A percentile compares a stretch with the other conserved stretches of the same genome.
These are phyloP conservation scores for Lepidium campestre DNA, from an alignment of 441 rosid species.

Conservation along the genomic window DNA sequence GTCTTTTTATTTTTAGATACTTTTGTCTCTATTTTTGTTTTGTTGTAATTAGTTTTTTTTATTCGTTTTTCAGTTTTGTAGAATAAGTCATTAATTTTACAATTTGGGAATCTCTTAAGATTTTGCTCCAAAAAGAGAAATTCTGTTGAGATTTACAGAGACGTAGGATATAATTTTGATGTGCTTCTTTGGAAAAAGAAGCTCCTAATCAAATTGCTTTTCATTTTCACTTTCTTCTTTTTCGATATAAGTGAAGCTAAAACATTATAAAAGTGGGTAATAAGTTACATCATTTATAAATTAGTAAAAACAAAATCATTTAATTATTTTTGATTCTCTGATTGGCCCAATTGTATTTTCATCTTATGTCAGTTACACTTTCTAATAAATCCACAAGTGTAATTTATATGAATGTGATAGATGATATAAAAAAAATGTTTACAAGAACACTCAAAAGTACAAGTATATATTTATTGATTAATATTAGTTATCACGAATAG, in stretches of 20 bases:
- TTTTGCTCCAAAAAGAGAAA: not conserved
- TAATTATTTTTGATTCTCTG: not conserved
- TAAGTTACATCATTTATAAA: no score
- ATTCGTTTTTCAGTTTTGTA: not conserved
- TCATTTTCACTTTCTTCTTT: constrained; percentile 23
- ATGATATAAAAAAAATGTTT: not conserved
- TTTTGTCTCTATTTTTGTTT: not conserved
- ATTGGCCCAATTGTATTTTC: not conserved
- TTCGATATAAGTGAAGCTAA: constrained; percentile 12
- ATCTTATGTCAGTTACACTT: not conserved
- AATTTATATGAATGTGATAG: not conserved
- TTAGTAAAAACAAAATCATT: not conserved
- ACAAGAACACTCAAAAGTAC: not conserved
- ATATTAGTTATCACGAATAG: not conserved
- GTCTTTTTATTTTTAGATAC: not conserved
- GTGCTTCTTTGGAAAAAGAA: constrained; percentile 10
- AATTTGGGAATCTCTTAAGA: not conserved
- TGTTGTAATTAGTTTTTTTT: not conserved
- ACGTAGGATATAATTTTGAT: not conserved
- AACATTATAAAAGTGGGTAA: not conserved
- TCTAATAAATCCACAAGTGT: not conserved
- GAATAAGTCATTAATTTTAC: not conserved
- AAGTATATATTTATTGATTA: not conserved
- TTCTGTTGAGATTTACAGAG: not conserved
- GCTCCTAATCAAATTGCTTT: constrained; percentile 19